A percentile compares a stretch with the other conserved stretches of the same genome.
phyloP scores from a whole-genome alignment of 1,284 basidiomycete genomes.

The Bothia castanella region DNA sequence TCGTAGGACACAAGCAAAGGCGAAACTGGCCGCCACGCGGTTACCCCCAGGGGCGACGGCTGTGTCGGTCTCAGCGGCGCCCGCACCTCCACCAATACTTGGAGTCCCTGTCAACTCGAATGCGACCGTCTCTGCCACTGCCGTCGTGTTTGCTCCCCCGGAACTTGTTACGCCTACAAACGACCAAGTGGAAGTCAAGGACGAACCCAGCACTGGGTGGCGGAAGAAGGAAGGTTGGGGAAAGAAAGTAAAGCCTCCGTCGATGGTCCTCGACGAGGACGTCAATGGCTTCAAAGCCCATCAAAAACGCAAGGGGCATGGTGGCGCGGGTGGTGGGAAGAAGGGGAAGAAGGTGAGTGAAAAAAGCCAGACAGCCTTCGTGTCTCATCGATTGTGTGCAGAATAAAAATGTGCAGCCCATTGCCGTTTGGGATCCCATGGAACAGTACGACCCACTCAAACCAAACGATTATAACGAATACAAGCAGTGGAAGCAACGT shows the following conservation, averaged over 20 bases:
- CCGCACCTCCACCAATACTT: conserved; percentile 17
- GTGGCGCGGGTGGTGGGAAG: conserved; percentile 42
- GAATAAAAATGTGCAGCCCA: conserved; percentile 56
- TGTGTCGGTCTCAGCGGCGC: conserved; percentile 24
- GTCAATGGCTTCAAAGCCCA: conserved; percentile 73
- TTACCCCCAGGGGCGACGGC: conserved; percentile 59
- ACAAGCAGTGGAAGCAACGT: conserved; percentile 71
- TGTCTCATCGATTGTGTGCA: conserved; percentile 27
- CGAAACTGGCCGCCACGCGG: conserved; percentile 47
- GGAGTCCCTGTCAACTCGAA: conserved; percentile 14
- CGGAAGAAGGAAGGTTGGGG: conserved; percentile 60
- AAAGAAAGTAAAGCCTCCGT: conserved; percentile 83
- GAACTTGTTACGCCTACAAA: conserved; percentile 42
- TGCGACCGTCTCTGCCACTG: conserved; percentile 56
- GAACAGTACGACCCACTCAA: conserved; percentile 77
- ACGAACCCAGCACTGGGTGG: conserved; percentile 22
- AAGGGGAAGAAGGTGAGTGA: conserved; percentile 60
- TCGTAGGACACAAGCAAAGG: conserved; percentile 54
- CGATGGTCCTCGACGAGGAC: conserved; percentile 82
- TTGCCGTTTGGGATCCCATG: conserved; percentile 66
- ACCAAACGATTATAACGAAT: conserved; percentile 85
- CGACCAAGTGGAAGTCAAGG: conserved; percentile 26
- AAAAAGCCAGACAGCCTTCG: background rate
- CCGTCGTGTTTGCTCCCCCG: conserved; percentile 69
- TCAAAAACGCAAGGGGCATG: conserved; percentile 42